These are phyloP conservation scores for Onygenales sp. DNA, from an alignment of 2,329 filamentous ascomycete species.

Conservation along the genomic window DNA sequence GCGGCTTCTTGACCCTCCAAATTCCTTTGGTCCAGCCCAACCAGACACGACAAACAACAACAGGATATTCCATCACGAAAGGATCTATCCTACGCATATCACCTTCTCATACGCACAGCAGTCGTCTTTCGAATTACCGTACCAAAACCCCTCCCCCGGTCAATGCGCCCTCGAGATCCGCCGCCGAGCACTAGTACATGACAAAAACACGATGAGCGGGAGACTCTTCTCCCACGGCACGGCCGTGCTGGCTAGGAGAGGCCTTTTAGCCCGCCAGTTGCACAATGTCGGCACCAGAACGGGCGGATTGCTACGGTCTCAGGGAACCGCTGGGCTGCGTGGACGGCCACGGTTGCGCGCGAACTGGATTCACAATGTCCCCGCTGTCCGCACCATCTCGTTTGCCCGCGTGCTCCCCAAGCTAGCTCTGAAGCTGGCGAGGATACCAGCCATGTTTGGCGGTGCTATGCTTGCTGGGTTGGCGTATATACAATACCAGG, in stretches of 20 bases:
- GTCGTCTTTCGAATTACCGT: background rate
- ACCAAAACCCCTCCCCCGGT: background rate
- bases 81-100: background rate
- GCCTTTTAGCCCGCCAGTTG: conserved; percentile 51
- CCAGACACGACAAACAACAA: too few species aligned
- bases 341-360: conserved; percentile 53
- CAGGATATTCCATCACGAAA: too few species aligned
- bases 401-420: conserved; percentile 67
- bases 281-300: conserved; percentile 52
- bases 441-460: conserved; percentile 84
- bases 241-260: conserved; percentile 56
- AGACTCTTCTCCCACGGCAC: conserved; percentile 68
- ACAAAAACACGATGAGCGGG: conserved; percentile 52
- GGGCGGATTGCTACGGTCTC: conserved; percentile 58
- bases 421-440: conserved; percentile 78
- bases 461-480: conserved; percentile 77
- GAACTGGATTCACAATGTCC: conserved; percentile 74
- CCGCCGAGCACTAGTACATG: conserved; percentile 17
- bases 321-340: conserved; percentile 42
- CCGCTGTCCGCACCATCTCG: conserved; percentile 54
- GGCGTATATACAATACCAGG: conserved; percentile 94
- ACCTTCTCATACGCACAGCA: background rate
- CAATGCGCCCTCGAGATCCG: background rate
- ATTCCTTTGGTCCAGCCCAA: too few species aligned
- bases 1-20: background rate